A percentile compares a stretch with the other conserved stretches of the same genome.
These are phyloP conservation scores for Metschnikowia baotianmanensis DNA, from an alignment of 805 yeast genomes.

Conservation along the genomic window DNA sequence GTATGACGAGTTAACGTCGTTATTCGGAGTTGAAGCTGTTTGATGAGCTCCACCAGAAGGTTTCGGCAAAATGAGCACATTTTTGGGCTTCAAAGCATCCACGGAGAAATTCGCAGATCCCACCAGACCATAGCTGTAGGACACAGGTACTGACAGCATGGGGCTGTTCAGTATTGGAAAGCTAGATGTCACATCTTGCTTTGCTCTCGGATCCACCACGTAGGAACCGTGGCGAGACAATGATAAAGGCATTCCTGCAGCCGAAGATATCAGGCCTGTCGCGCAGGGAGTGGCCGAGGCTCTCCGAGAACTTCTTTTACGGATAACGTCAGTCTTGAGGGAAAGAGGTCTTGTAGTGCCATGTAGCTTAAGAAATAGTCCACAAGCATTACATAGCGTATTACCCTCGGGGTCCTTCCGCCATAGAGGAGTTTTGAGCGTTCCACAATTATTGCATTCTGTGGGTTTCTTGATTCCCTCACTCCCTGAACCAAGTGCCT, in stretches of 20 bases:
- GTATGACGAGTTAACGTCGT: background rate
- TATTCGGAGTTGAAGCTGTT: constrained; percentile 1
- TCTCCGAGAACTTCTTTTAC: constrained; percentile 50
- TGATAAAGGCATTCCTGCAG: constrained; percentile 1
- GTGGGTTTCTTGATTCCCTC: constrained; percentile 21
- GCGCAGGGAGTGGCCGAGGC: constrained; percentile 14
- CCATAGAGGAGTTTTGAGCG: constrained; percentile 62
- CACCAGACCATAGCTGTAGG: constrained; percentile 11
- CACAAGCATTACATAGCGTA: constrained; percentile 65
- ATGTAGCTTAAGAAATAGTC: constrained; percentile 56
- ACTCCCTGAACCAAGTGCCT: background rate
- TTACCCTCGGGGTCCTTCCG: constrained; percentile 57
- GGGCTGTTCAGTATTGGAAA: constrained; percentile 12
- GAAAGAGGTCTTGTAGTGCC: constrained; percentile 62
- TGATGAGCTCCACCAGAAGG: constrained; percentile 20
- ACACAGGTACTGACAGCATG: constrained; percentile 5
- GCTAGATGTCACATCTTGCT: constrained; percentile 6
- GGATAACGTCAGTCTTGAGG: constrained; percentile 55
- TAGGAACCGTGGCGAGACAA: constrained; percentile 6
- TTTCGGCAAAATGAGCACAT: constrained; percentile 41
- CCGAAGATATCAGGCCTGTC: constrained; percentile 8
- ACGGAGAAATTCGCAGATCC: constrained; percentile 9
- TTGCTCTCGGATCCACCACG: constrained; percentile 6
- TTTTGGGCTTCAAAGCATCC: constrained; percentile 29
- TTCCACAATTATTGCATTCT: constrained; percentile 57